A percentile compares a stretch with the other conserved stretches of the same genome.
phyloP scores from a whole-genome alignment of 805 yeast species.

The Ascoidea rubescens region DNA sequence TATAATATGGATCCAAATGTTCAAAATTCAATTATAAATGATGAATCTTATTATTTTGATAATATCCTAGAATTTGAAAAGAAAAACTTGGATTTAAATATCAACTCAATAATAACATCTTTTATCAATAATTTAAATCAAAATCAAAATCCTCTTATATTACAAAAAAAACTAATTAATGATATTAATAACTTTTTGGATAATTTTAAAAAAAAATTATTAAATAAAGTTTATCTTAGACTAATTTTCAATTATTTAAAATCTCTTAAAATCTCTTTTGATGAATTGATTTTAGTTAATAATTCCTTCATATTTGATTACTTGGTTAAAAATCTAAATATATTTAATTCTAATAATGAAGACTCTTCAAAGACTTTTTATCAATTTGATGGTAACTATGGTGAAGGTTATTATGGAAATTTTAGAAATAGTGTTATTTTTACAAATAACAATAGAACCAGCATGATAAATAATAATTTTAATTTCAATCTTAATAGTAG shows the following conservation, averaged over 20 bases:
- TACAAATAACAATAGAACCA: too few relatives aligned
- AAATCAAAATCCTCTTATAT: not conserved
- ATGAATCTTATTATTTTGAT: not conserved
- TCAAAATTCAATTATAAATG: not conserved
- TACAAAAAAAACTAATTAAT: not conserved
- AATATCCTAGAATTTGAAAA: not conserved
- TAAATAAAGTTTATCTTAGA: conserved; percentile 8
- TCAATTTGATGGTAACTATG: not conserved
- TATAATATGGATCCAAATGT: not conserved
- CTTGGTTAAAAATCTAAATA: conserved; percentile 7
- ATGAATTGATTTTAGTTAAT: conserved; percentile 5
- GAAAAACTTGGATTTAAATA: too few relatives aligned
- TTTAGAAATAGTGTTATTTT: conserved; percentile 15
- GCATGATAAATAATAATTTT: too few relatives aligned
- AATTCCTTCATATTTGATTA: conserved; percentile 5
- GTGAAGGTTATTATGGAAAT: not conserved
- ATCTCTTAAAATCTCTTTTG: conserved; percentile 3
- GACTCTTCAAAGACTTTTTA: not conserved
- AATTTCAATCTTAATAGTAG: too few relatives aligned
- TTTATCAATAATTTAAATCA: too few relatives aligned
- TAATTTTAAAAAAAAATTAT: conserved; percentile 1
- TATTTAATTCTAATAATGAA: conserved; percentile 1
- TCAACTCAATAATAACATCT: not conserved
- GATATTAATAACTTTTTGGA: conserved; percentile 1
- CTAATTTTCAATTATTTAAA: conserved; percentile 7